Percentiles rank a stretch among this genome's conserved stretches.
These are phyloP conservation scores for Yamadazyma kanchanaburiensis DNA, from an alignment of 1,139 yeast genomes.

Conservation along the genomic window DNA sequence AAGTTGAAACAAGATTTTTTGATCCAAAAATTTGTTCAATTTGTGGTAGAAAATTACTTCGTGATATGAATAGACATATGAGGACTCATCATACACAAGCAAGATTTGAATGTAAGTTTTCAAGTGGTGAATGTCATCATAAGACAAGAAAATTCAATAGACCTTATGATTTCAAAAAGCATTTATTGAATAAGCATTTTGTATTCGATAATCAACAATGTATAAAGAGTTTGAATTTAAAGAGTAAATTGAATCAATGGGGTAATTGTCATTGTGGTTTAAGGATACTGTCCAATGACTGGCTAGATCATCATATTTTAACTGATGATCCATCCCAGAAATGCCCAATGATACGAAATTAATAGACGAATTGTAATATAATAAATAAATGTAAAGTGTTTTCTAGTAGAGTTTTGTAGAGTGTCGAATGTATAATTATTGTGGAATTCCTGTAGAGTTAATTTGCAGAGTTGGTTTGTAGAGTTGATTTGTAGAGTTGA, in stretches of 20 bases:
- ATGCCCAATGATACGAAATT: slow-evolving; percentile 23
- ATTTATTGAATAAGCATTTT: slow-evolving; percentile 61
- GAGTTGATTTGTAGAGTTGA: too few relatives aligned
- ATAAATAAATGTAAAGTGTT: too few relatives aligned
- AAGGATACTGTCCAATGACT: slow-evolving; percentile 46
- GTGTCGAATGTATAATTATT: too few relatives aligned
- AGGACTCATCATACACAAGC: slow-evolving; percentile 60
- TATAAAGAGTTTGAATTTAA: slow-evolving; percentile 48
- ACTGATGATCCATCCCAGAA: slow-evolving; percentile 23
- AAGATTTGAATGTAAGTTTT: slow-evolving; percentile 59
- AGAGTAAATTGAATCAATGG: slow-evolving; percentile 48
- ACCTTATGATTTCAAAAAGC: slow-evolving; percentile 69
- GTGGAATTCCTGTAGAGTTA: too few relatives aligned
- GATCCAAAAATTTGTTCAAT: slow-evolving; percentile 41
- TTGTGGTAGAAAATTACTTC: slow-evolving; percentile 55
- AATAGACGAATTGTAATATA: too few relatives aligned
- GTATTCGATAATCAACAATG: slow-evolving; percentile 49
- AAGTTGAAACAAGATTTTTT: slow-evolving; percentile 32
- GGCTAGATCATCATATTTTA: slow-evolving; percentile 58
- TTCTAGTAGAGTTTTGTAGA: too few relatives aligned
- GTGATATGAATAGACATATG: slow-evolving; percentile 66
- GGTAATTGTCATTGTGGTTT: slow-evolving; percentile 62
- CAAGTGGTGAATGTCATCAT: slow-evolving; percentile 54
- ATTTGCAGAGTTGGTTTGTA: too few relatives aligned
- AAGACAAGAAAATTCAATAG: slow-evolving; percentile 64